Evolutionary conservation across 1,284 basidiomycete species (phyloP).

Genomic region (Ustilago bromivora): DNA sequence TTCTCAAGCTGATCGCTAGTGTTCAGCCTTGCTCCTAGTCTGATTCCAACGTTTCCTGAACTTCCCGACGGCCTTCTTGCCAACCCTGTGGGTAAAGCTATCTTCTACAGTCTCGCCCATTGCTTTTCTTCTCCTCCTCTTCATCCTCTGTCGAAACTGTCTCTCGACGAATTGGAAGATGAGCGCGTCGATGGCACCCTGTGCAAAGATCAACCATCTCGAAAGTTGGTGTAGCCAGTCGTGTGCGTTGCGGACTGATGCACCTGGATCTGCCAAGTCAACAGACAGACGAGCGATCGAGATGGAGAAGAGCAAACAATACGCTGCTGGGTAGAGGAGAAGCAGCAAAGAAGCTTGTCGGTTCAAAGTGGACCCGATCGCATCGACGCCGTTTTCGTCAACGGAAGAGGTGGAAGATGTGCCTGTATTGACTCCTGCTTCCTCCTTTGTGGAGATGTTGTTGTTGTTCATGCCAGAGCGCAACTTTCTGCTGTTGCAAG

Average conservation of each 20-base stretch:
- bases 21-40: not conserved
- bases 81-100: constrained; percentile 20
- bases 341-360: constrained; percentile 59
- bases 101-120: constrained; percentile 52
- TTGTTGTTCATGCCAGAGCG: not conserved
- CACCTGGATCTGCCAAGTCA: constrained; percentile 44
- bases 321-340: constrained; percentile 58
- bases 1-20: too few relatives aligned
- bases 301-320: constrained; percentile 57
- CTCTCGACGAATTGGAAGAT: constrained; percentile 65
- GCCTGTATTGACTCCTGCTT: constrained; percentile 19
- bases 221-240: constrained; percentile 49
- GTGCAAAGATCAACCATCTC: constrained; percentile 63
- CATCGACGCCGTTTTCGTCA: constrained; percentile 57
- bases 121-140: constrained; percentile 49
- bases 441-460: not conserved
- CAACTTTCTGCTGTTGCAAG: not conserved
- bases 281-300: constrained; percentile 55
- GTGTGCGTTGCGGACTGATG: constrained; percentile 22
- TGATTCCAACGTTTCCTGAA: constrained; percentile 15
- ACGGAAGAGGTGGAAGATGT: constrained; percentile 32
- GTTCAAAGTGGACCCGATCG: constrained; percentile 59
- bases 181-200: constrained; percentile 59
- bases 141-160: constrained; percentile 58
- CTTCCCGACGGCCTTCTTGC: constrained; percentile 8